These are phyloP conservation scores for Sporisorium scitamineum DNA, from an alignment of 1,284 basidiomycete genomes.

Conservation along the genomic window DNA sequence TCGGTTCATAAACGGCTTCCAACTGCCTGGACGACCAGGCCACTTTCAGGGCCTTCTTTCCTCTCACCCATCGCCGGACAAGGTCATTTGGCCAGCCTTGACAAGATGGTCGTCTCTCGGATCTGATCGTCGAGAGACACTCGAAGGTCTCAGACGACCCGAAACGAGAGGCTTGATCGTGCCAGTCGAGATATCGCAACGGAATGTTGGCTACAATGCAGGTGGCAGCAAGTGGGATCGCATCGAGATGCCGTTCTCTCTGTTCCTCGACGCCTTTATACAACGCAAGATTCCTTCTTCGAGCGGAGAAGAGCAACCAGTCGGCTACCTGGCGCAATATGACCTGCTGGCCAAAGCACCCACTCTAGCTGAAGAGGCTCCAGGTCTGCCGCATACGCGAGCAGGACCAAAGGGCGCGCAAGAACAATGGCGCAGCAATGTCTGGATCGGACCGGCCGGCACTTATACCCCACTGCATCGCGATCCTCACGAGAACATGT, in stretches of 20 bases:
- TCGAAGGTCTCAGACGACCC: slow-evolving; percentile 34
- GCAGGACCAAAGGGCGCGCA: slow-evolving; percentile 44
- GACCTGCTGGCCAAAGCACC: slow-evolving; percentile 43
- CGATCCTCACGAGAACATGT: slow-evolving; percentile 56
- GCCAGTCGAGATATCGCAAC: slow-evolving; percentile 50
- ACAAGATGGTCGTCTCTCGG: slow-evolving; percentile 28
- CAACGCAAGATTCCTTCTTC: slow-evolving; percentile 45
- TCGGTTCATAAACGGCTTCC: slow-evolving; percentile 33
- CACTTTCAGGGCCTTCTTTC: slow-evolving; percentile 31
- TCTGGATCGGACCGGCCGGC: slow-evolving; percentile 53
- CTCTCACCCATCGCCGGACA: slow-evolving; percentile 11
- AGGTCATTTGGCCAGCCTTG: slow-evolving; percentile 49
- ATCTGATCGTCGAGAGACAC: slow-evolving; percentile 32
- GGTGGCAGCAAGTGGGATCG: slow-evolving; percentile 39
- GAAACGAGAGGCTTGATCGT: slow-evolving; percentile 32
- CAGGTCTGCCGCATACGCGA: slow-evolving; percentile 46
- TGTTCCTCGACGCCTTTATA: slow-evolving; percentile 59
- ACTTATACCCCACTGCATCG: slow-evolving; percentile 56
- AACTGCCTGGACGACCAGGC: slow-evolving; percentile 27
- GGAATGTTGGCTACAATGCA: slow-evolving; percentile 45
- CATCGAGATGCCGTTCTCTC: slow-evolving; percentile 49
- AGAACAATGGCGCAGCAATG: slow-evolving; percentile 57
- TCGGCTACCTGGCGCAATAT: slow-evolving; percentile 55
- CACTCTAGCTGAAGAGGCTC: slow-evolving; percentile 39
- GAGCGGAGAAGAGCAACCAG: not conserved